These are phyloP conservation scores for Aspergillus sp. DNA, from an alignment of 2,329 filamentous ascomycete species.

Conservation along the genomic window DNA sequence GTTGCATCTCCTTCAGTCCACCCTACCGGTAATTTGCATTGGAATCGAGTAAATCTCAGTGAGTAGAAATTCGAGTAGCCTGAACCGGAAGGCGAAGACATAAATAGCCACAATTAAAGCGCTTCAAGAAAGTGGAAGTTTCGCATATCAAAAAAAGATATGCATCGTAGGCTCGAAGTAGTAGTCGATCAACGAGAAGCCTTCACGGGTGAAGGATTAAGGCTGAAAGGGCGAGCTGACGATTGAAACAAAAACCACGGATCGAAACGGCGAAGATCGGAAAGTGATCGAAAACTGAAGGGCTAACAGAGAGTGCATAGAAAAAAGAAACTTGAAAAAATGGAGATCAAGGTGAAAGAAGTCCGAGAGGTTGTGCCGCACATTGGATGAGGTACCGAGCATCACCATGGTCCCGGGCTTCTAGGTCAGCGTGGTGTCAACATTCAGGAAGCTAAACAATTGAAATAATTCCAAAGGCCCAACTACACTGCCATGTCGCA, in stretches of 20 bases:
- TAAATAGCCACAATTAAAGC: constrained; percentile 31
- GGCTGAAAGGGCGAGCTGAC: constrained; percentile 11
- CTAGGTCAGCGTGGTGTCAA: constrained; percentile 22
- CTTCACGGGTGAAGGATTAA: constrained; percentile 5
- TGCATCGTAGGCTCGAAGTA: constrained; percentile 7
- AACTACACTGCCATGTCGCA: constrained; percentile 27
- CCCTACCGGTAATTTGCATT: constrained; percentile 15
- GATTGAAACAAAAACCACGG: constrained; percentile 16
- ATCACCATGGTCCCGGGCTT: constrained; percentile 23
- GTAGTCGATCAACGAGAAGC: constrained; percentile 2
- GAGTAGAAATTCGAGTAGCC: constrained; percentile 10
- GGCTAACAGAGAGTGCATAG: constrained; percentile 33
- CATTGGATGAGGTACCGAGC: constrained; percentile 21
- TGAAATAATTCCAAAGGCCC: no score
- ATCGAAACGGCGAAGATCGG: constrained; percentile 29
- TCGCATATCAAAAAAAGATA: constrained; percentile 6
- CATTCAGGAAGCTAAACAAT: constrained; percentile 20
- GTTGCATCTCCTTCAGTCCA: constrained; percentile 29
- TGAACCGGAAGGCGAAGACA: constrained; percentile 21
- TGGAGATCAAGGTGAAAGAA: constrained; percentile 27
- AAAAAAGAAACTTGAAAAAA: constrained; percentile 20
- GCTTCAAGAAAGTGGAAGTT: constrained; percentile 24
- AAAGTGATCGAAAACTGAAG: constrained; percentile 29
- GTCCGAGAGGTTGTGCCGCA: constrained; percentile 28
- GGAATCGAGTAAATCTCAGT: constrained; percentile 6